Conservation (phyloP, 345 rosid genomes). For the Pugionium dolabratum region DNA sequence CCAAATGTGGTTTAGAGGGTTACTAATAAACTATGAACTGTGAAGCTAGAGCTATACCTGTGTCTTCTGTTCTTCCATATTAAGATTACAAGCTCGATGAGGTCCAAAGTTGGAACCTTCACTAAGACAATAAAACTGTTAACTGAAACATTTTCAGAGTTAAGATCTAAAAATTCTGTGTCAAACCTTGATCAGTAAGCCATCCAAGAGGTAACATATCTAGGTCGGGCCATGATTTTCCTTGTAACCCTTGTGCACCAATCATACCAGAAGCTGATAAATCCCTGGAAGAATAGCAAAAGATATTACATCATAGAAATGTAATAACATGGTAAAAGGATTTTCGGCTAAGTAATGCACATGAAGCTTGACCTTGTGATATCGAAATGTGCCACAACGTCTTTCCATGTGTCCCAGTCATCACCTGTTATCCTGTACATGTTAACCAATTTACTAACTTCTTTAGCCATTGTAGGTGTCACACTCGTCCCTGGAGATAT, state of each 20-base stretch:
- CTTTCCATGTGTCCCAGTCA: conserved; percentile 95
- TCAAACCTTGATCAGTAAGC: conserved; percentile 82
- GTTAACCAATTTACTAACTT: conserved; percentile 61
- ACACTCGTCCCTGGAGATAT: conserved; percentile 89
- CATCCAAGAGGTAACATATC: conserved; percentile 94
- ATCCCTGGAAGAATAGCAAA: conserved; percentile 53
- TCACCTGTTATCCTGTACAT: conserved; percentile 92
- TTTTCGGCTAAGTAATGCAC: conserved; percentile 9
- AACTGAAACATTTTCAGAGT: not conserved
- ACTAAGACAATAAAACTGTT: conserved; percentile 4
- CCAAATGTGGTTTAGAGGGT: not conserved
- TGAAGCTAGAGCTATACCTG: conserved; percentile 49
- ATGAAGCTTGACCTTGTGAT: conserved; percentile 60
- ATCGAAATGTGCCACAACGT: conserved; percentile 75
- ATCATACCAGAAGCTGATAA: conserved; percentile 64
- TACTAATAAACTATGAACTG: not conserved
- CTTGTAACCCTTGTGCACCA: conserved; percentile 62
- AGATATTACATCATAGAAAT: conserved; percentile 5
- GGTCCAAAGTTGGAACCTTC: conserved; percentile 77
- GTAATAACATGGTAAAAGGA: conserved; percentile 1
- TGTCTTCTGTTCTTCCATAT: conserved; percentile 66
- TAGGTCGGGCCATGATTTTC: conserved; percentile 90
- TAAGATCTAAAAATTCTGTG: not conserved
- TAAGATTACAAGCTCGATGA: conserved; percentile 67
- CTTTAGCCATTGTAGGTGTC: conserved; percentile 78